phyloP scores from a whole-genome alignment of 2,329 filamentous ascomycete genomes.

The Penicillium nordicum region DNA sequence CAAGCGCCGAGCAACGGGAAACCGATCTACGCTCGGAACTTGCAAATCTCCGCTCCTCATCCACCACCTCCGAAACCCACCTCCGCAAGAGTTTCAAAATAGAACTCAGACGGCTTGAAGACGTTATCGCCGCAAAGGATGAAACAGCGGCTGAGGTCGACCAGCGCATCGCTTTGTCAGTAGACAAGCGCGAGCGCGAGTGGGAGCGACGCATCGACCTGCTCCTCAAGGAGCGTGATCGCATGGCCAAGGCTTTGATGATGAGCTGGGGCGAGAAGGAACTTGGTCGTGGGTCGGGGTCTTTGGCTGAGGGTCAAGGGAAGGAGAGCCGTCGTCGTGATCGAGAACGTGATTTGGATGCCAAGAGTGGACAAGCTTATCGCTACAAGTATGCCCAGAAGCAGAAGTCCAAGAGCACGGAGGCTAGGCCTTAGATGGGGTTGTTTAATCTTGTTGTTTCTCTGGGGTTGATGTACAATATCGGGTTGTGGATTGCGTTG shows the following conservation, averaged over 20 bases:
- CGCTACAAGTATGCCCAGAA: constrained; percentile 36
- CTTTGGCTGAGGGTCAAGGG: constrained; percentile 10
- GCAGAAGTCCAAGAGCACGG: constrained; percentile 13
- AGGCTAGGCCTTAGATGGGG: constrained; percentile 12
- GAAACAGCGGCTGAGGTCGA: constrained; percentile 40
- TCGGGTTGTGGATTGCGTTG: background rate
- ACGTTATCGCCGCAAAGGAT: constrained; percentile 40
- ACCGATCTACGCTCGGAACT: constrained; percentile 33
- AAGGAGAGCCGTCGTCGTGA: constrained; percentile 26
- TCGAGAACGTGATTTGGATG: constrained; percentile 10
- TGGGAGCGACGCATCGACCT: constrained; percentile 43
- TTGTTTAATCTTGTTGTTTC: no score
- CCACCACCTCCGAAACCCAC: constrained; percentile 23
- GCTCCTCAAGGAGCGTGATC: constrained; percentile 41
- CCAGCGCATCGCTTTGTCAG: constrained; percentile 38
- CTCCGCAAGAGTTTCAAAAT: constrained; percentile 27
- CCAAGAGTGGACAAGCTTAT: constrained; percentile 34
- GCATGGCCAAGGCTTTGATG: constrained; percentile 41
- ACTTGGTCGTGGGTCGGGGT: constrained; percentile 24
- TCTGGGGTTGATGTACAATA: background rate
- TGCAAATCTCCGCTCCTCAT: constrained; percentile 24
- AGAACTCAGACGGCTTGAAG: constrained; percentile 35
- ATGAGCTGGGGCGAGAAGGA: constrained; percentile 43
- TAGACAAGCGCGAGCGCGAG: constrained; percentile 43
- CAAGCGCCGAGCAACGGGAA: constrained; percentile 36